These are phyloP conservation scores for Cryptosporidium viatorum DNA, from an alignment of 169 alveolate species.

Conservation along the genomic window DNA sequence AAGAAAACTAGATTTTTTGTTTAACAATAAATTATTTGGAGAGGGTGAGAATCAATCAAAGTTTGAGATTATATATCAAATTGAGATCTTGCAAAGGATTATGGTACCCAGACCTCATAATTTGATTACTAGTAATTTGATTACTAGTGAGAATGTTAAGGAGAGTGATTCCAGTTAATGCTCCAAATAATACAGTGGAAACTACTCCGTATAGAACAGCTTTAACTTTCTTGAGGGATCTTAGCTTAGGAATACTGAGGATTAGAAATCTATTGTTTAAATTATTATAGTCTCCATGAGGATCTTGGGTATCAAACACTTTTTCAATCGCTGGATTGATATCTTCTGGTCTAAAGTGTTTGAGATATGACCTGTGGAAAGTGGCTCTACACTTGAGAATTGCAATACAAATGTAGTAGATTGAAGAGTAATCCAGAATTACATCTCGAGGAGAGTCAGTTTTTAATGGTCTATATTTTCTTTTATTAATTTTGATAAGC, in stretches of 20 bases:
- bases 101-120: constrained; percentile 17
- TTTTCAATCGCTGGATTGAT: constrained; percentile 17
- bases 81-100: constrained; percentile 32
- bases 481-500: constrained; percentile 32
- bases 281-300: constrained; percentile 19
- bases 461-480: constrained; percentile 40
- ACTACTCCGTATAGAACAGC: constrained; percentile 28
- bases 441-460: constrained; percentile 28
- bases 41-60: not conserved
- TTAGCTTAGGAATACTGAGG: constrained; percentile 35
- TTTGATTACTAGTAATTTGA: not conserved
- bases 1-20: too few relatives aligned
- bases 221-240: constrained; percentile 47
- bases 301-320: constrained; percentile 63
- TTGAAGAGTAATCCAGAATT: constrained; percentile 46
- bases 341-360: constrained; percentile 14
- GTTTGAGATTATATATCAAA: not conserved
- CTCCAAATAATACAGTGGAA: constrained; percentile 46
- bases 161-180: constrained; percentile 39
- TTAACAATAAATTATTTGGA: too few relatives aligned
- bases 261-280: constrained; percentile 33
- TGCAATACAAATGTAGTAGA: constrained; percentile 36
- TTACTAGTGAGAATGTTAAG: constrained; percentile 6
- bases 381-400: constrained; percentile 63
- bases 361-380: constrained; percentile 63